Conservation (phyloP, 2,329 filamentous ascomycete genomes). For the Alternaria brassicicola region DNA sequence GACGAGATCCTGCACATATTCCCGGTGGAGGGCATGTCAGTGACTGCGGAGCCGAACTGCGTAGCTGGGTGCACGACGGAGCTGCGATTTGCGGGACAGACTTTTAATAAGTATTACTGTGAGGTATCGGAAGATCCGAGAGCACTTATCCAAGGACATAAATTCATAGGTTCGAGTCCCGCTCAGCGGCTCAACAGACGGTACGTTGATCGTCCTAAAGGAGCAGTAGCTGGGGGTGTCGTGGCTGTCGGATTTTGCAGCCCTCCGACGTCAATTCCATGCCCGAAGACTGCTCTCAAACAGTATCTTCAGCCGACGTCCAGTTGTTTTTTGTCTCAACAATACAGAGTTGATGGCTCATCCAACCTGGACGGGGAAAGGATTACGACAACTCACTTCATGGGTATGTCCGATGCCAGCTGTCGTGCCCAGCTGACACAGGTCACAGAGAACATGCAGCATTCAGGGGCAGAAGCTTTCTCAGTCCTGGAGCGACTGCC, state of each 20-base stretch:
- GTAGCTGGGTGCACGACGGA: not conserved
- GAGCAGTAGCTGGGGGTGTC: conserved; percentile 2
- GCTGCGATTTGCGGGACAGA: not conserved
- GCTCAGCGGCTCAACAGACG: not conserved
- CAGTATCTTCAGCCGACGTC: conserved; percentile 13
- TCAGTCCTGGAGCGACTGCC: conserved; percentile 4
- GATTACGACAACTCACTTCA: conserved; percentile 34
- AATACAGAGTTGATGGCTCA: conserved; percentile 12
- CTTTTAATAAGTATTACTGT: not conserved
- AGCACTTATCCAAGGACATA: not conserved
- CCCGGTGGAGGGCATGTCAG: conserved; percentile 11
- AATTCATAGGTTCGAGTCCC: not conserved
- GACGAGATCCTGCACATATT: conserved; percentile 23
- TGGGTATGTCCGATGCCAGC: conserved; percentile 26
- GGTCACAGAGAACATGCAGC: conserved; percentile 40
- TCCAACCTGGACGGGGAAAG: conserved; percentile 18
- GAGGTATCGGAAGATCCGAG: not conserved
- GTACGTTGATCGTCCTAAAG: not conserved
- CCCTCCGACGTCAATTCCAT: not conserved
- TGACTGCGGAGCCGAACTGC: not conserved
- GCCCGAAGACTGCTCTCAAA: not conserved
- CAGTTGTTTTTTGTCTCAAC: conserved; percentile 17
- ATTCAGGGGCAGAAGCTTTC: conserved; percentile 31
- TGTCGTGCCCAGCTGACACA: conserved; percentile 44
- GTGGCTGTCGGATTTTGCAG: not conserved